Evolutionary conservation across 108 stramenopile species (phyloP).

Genomic region (Epipyxis sp.): DNA sequence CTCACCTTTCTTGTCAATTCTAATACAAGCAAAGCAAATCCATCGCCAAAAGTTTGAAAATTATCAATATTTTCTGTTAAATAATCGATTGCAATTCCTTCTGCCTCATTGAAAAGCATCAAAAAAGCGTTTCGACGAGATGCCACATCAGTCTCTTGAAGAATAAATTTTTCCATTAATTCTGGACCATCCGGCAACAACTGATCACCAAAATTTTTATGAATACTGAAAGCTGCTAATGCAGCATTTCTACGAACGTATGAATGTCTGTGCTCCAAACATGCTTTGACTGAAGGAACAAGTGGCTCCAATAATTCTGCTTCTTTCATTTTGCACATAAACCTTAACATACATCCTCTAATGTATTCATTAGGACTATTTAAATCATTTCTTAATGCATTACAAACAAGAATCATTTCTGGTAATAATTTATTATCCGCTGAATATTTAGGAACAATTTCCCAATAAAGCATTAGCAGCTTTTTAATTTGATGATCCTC

Average conservation of each 20-base stretch:
- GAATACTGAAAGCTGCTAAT: conserved; percentile 84
- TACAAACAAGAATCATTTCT: conserved; percentile 97
- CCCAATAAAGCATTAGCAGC: conserved; percentile 98
- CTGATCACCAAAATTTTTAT: conserved; percentile 72
- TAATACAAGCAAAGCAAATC: conserved; percentile 90
- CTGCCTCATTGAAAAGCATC: conserved; percentile 94
- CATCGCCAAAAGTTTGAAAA: conserved; percentile 59
- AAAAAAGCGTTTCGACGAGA: conserved; percentile 96
- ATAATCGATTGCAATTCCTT: conserved; percentile 88
- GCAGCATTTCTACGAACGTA: conserved; percentile 98
- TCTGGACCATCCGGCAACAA: conserved; percentile 96
- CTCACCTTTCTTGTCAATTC: conserved; percentile 87
- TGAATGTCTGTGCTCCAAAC: conserved; percentile 89
- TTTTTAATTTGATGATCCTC: conserved; percentile 98
- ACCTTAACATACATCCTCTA: conserved; percentile 94
- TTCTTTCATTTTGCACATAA: conserved; percentile 96
- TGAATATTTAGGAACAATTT: conserved; percentile 92
- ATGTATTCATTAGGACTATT: conserved; percentile 99
- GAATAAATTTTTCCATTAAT: conserved; percentile 78
- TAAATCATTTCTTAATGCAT: conserved; percentile 95
- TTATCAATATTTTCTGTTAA: conserved; percentile 86
- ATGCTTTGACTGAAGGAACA: conserved; percentile 84
- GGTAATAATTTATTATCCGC: conserved; percentile 79
- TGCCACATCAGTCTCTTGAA: conserved; percentile 78
- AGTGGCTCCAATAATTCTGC: conserved; percentile 94